Base-by-base conservation (phyloP, 352 stramenopile genomes). In the Globisporangium splendens region DNA sequence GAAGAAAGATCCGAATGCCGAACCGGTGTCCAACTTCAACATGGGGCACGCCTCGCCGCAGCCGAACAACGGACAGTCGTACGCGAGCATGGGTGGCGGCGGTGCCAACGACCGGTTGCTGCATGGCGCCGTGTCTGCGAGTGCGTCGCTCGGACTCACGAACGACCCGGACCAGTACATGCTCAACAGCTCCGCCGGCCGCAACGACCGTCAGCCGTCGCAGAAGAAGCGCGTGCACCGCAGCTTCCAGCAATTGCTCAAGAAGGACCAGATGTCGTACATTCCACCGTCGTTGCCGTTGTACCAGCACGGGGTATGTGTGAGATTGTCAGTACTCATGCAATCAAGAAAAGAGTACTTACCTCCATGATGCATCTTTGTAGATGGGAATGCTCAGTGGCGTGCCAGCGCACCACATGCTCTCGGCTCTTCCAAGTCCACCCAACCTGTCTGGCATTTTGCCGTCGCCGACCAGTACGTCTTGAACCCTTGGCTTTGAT, bases 171-270 rank as follows among this genome's bases (percentile, higher is more conserved):
- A 89, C 41, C 76, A 91, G 42, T 85, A 88, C 53, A 66, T 80
- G 61, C 68, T 83, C n/a, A 69, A 73, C 59, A 52, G 24, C 24
- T 31, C 24, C 24, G 24, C 24, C 38, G 69, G 71, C 5, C 54
- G 68, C 8, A 69, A 55, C n/a, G 55, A 63, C 13, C 56, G 61
- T 47, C 57, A 62, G 33, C 62, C 61, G 20, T 62, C 59, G 8
- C 72, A 83, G 52, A 92, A 90, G 66, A 90, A 92, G 51, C 70
- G 83, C 1, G 73, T 87, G 55, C 79, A 88, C 28, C 77, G 79
- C 22, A 70, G 83, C n/a, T 90, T 90, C 54, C 83, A 92, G 68
- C 83, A 90, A 61, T 63, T 92, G 61, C 67, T 90, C 14, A 85
- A 89, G 62, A 90, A 90, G 33, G 78, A 90, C 52, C 79, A 92